phyloP scores from a whole-genome alignment of 495 filamentous ascomycete species.

The Hypoxylon lenormandii region DNA sequence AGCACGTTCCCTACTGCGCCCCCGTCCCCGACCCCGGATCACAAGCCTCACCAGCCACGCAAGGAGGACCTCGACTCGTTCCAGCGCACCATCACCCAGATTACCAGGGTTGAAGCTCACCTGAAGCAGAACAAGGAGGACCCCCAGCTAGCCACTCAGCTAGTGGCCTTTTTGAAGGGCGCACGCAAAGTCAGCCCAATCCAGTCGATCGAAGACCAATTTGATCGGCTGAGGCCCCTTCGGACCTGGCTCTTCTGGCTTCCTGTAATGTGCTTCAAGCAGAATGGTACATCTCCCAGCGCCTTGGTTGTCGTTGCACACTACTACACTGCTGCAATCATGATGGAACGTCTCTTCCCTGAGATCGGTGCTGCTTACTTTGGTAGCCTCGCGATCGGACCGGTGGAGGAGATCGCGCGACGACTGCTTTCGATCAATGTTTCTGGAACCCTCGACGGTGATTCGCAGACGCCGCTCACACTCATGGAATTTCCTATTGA shows the following conservation, averaged over 20 bases:
- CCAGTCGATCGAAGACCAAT: slow-evolving; percentile 80
- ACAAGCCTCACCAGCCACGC: slow-evolving; percentile 66
- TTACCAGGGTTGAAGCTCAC: slow-evolving; percentile 77
- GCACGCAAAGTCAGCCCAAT: slow-evolving; percentile 79
- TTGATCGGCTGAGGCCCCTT: slow-evolving; percentile 85
- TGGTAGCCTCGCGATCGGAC: slow-evolving; percentile 77
- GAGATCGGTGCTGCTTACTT: slow-evolving; percentile 90
- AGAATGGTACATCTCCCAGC: slow-evolving; percentile 68
- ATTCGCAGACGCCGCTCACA: slow-evolving; percentile 63
- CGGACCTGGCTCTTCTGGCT: slow-evolving; percentile 96
- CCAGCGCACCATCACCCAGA: slow-evolving; percentile 71
- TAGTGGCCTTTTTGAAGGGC: slow-evolving; percentile 82
- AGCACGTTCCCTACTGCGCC: slow-evolving; percentile 73
- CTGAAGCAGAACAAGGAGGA: slow-evolving; percentile 79
- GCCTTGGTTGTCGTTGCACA: slow-evolving; percentile 86
- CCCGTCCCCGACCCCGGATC: slow-evolving; percentile 69
- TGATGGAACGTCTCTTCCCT: slow-evolving; percentile 89
- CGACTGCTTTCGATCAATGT: slow-evolving; percentile 66
- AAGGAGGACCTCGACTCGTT: slow-evolving; percentile 78
- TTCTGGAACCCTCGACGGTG: slow-evolving; percentile 58
- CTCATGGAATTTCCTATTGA: slow-evolving; percentile 74
- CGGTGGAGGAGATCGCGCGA: slow-evolving; percentile 81
- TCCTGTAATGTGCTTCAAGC: slow-evolving; percentile 75
- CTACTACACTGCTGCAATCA: slow-evolving; percentile 87
- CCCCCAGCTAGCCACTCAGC: slow-evolving; percentile 77